phyloP scores from a whole-genome alignment of 2,329 filamentous ascomycete genomes.

The Biscogniauxia mediterranea region DNA sequence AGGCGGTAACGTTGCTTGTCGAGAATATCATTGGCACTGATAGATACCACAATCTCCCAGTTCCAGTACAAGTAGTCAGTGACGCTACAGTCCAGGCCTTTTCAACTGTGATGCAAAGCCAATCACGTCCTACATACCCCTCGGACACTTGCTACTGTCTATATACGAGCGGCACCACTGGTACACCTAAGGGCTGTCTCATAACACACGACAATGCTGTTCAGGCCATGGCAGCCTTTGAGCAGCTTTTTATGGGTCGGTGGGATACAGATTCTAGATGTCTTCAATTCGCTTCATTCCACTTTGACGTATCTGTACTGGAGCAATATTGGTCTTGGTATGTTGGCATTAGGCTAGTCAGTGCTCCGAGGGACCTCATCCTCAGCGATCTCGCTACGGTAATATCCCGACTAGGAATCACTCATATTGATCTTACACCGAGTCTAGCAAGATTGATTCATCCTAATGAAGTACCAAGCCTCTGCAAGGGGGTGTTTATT shows the following conservation, averaged over 20 bases:
- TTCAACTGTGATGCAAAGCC: constrained; percentile 21
- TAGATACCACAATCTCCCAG: constrained; percentile 35
- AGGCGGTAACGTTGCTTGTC: constrained; percentile 61
- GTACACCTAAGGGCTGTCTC: constrained; percentile 82
- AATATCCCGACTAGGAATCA: constrained; percentile 72
- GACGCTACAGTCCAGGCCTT: constrained; percentile 30
- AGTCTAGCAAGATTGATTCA: constrained; percentile 77
- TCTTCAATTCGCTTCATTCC: constrained; percentile 91
- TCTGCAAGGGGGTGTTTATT: constrained; percentile 85
- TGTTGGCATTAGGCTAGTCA: constrained; percentile 79
- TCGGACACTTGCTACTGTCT: constrained; percentile 74
- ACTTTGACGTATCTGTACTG: constrained; percentile 90
- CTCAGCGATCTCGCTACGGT: constrained; percentile 77
- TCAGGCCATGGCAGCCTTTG: constrained; percentile 86
- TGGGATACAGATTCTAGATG: constrained; percentile 75
- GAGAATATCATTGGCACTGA: constrained; percentile 30
- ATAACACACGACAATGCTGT: constrained; percentile 87
- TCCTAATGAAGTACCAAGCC: constrained; percentile 75
- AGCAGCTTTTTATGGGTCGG: constrained; percentile 70
- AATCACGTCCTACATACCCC: constrained; percentile 37
- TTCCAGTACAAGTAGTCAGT: constrained; percentile 35
- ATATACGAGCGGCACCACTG: constrained; percentile 86
- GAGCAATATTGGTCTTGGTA: constrained; percentile 98
- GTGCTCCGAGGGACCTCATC: constrained; percentile 78
- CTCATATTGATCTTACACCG: constrained; percentile 88